Percentiles rank a stretch among this genome's conserved stretches.
Evolutionary conservation across 495 filamentous ascomycete genomes (phyloP).

Genomic region (Trichoderma orchidacearum): DNA sequence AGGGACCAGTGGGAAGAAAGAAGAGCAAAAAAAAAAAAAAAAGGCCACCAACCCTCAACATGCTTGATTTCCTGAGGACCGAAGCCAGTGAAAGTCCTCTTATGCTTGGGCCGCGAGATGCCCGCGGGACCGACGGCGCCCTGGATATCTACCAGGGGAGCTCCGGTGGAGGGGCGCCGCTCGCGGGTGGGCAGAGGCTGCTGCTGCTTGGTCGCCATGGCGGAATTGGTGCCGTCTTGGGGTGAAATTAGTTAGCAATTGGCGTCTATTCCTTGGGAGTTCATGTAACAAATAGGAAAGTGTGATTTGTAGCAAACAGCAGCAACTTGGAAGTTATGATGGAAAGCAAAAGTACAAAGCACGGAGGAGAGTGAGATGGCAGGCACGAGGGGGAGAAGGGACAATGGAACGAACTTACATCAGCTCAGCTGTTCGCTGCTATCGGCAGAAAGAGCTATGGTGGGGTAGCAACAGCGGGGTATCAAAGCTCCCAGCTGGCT

Average conservation of each 20-base stretch:
- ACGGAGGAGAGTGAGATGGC: neutral
- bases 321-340: too few species aligned
- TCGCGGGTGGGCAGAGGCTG: conserved; percentile 21
- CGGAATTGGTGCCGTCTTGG: neutral
- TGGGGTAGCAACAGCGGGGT: neutral
- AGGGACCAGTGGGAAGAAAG: neutral
- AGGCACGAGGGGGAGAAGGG: neutral
- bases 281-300: neutral
- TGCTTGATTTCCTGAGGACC: conserved; percentile 81
- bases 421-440: neutral
- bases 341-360: neutral
- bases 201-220: conserved; percentile 23
- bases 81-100: conserved; percentile 84
- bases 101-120: conserved; percentile 79
- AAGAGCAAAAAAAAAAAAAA: neutral
- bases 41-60: conserved; percentile 53
- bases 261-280: too few species aligned
- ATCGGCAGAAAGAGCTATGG: neutral
- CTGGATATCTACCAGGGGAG: conserved; percentile 69
- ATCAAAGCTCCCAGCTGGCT: neutral
- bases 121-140: conserved; percentile 64
- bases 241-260: neutral
- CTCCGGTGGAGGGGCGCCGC: conserved; percentile 63
- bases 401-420: neutral
- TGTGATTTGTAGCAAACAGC: neutral